These are phyloP conservation scores for Xylaria sp. DNA, from an alignment of 2,329 filamentous ascomycete genomes.

Conservation along the genomic window DNA sequence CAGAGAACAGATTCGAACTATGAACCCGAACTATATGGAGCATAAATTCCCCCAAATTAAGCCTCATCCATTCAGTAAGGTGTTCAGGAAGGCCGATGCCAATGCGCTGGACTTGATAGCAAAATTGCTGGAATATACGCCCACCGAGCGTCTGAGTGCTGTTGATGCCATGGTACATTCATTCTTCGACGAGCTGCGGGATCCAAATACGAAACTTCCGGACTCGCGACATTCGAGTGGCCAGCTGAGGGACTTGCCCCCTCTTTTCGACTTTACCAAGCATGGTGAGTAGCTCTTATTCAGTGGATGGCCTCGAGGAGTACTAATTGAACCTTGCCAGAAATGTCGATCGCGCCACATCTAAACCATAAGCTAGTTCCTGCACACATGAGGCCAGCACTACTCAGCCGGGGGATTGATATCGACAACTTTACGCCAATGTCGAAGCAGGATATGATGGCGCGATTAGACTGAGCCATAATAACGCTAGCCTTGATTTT, in stretches of 20 bases:
- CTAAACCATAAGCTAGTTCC: constrained; percentile 92
- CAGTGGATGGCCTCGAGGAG: neutral
- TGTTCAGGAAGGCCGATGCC: constrained; percentile 94
- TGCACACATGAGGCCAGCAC: constrained; percentile 77
- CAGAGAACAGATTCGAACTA: constrained; percentile 96
- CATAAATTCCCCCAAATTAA: constrained; percentile 99
- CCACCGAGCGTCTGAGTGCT: constrained; percentile 91
- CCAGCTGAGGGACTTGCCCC: constrained; percentile 82
- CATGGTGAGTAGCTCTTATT: constrained; percentile 75
- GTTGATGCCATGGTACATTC: constrained; percentile 98
- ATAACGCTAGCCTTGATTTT: constrained; percentile 40
- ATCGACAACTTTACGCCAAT: constrained; percentile 94
- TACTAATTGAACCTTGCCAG: constrained; percentile 59
- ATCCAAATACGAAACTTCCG: constrained; percentile 88
- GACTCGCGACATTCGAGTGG: constrained; percentile 92
- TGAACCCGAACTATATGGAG: constrained; percentile 99
- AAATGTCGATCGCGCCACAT: constrained; percentile 92
- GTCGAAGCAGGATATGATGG: constrained; percentile 96
- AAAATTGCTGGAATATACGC: constrained; percentile 93
- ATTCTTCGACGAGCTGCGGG: constrained; percentile 96
- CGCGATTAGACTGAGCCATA: constrained; percentile 85
- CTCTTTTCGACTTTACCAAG: constrained; percentile 90
- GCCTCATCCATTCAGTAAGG: constrained; percentile 98
- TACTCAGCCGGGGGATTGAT: constrained; percentile 84
- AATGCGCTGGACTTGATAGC: constrained; percentile 97